Percentiles rank a stretch among this genome's conserved stretches.
These are phyloP conservation scores for Glonium stellatum DNA, from an alignment of 495 filamentous ascomycete species.

Conservation along the genomic window DNA sequence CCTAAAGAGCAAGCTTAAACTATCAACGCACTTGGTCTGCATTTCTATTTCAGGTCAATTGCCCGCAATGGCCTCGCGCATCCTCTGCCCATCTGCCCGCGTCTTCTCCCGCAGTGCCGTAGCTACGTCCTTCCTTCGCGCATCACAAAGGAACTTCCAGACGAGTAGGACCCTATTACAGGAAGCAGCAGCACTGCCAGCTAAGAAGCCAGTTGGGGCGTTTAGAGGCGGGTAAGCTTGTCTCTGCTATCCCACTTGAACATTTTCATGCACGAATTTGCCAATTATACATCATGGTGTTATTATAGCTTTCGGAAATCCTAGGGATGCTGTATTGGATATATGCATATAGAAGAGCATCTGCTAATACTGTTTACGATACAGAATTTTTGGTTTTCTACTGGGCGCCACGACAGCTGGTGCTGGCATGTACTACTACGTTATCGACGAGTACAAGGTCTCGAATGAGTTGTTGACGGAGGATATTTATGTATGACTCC, in stretches of 20 bases:
- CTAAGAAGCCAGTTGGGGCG: conserved; percentile 77
- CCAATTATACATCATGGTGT: too few relatives aligned
- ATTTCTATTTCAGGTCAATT: neutral
- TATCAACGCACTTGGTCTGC: too few relatives aligned
- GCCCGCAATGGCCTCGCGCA: conserved; percentile 42
- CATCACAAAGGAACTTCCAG: conserved; percentile 19
- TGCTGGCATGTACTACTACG: conserved; percentile 79
- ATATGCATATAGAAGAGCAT: too few relatives aligned
- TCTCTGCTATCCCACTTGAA: neutral
- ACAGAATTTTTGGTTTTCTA: conserved; percentile 87
- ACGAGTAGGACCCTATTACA: conserved; percentile 15
- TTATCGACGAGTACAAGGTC: conserved; percentile 84
- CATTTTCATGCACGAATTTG: too few relatives aligned
- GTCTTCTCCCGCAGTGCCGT: conserved; percentile 10
- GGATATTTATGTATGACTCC: conserved; percentile 82
- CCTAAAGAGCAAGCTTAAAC: too few relatives aligned
- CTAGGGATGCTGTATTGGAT: too few relatives aligned
- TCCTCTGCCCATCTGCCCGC: conserved; percentile 34
- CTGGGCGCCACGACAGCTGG: conserved; percentile 75
- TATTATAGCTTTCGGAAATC: too few relatives aligned
- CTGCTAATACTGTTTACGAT: neutral
- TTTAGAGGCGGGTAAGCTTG: conserved; percentile 81
- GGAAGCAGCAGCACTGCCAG: conserved; percentile 44
- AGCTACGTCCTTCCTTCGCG: neutral
- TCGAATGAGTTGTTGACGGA: conserved; percentile 91